A percentile compares a stretch with the other conserved stretches of the same genome.
Conservation (phyloP, 331 rosid genomes). For the Acacia concinna region DNA sequence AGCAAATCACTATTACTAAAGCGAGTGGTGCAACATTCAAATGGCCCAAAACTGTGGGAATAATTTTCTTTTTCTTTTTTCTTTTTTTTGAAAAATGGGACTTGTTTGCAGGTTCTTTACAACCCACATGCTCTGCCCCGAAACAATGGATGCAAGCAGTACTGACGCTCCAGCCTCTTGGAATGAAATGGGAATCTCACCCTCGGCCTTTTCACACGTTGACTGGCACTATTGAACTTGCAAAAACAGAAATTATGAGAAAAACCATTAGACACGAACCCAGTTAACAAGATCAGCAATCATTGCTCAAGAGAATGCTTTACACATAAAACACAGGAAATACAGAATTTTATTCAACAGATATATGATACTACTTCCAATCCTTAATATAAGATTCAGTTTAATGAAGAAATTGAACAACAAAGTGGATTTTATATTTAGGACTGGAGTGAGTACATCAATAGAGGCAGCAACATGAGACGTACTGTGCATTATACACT, state of each 20-base stretch:
- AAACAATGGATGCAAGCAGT: conserved; percentile 12
- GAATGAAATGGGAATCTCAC: not conserved
- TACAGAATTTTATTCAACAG: not conserved
- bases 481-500: not conserved
- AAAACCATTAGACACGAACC: not conserved
- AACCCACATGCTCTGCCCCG: not conserved
- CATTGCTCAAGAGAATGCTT: conserved; percentile 13
- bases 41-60: not conserved
- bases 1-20: conserved; percentile 22
- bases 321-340: not conserved
- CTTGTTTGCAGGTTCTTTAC: conserved; percentile 2
- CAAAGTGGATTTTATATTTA: too few relatives aligned
- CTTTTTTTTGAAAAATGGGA: not conserved
- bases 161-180: conserved; percentile 23
- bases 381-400: too few relatives aligned
- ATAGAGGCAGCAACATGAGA: not conserved
- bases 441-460: not conserved
- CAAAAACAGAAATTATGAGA: not conserved
- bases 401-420: too few relatives aligned
- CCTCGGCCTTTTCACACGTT: not conserved
- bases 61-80: too few relatives aligned
- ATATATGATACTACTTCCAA: not conserved
- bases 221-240: conserved; percentile 13
- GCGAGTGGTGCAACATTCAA: conserved; percentile 24
- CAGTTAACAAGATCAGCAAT: conserved; percentile 2